Evolutionary conservation across 2,329 filamentous ascomycete genomes (phyloP).

Genomic region (Teratosphaeria nubilosa): DNA sequence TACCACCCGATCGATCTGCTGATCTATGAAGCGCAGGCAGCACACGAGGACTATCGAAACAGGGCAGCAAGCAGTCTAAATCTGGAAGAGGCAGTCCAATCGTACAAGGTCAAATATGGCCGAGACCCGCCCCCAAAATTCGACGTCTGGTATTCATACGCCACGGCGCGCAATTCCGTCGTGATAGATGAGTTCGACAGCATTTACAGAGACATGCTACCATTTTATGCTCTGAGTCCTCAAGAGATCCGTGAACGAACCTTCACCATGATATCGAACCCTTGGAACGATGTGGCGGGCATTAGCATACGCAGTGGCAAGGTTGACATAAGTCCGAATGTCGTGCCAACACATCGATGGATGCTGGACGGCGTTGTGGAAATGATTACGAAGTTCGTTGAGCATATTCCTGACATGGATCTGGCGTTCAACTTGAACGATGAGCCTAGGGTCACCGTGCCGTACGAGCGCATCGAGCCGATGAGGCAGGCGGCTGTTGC

Average conservation of each 20-base stretch:
- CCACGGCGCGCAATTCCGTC: conserved; percentile 39
- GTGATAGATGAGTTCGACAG: conserved; percentile 53
- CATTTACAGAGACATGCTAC: conserved; percentile 46
- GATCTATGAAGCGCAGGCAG: conserved; percentile 39
- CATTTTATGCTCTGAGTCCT: conserved; percentile 45
- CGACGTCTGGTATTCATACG: conserved; percentile 50
- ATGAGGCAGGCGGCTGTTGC: conserved; percentile 24
- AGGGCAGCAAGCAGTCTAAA: conserved; percentile 39
- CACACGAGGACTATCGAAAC: conserved; percentile 40
- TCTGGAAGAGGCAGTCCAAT: conserved; percentile 39
- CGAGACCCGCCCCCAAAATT: conserved; percentile 50
- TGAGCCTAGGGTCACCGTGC: conserved; percentile 47
- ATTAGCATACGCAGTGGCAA: conserved; percentile 46
- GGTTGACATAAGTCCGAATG: conserved; percentile 39
- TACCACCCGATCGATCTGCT: conserved; percentile 48
- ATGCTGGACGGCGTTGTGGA: conserved; percentile 45
- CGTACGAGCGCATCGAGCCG: conserved; percentile 33
- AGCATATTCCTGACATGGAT: conserved; percentile 53
- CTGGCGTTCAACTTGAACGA: conserved; percentile 54
- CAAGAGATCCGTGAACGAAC: conserved; percentile 43
- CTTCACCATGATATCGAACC: conserved; percentile 42
- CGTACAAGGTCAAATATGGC: conserved; percentile 44
- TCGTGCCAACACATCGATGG: conserved; percentile 47
- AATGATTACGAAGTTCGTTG: conserved; percentile 45
- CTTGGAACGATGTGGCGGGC: conserved; percentile 46